Evolutionary conservation across 208 protist species (phyloP).

Genomic region (Trypanosoma grayi): DNA sequence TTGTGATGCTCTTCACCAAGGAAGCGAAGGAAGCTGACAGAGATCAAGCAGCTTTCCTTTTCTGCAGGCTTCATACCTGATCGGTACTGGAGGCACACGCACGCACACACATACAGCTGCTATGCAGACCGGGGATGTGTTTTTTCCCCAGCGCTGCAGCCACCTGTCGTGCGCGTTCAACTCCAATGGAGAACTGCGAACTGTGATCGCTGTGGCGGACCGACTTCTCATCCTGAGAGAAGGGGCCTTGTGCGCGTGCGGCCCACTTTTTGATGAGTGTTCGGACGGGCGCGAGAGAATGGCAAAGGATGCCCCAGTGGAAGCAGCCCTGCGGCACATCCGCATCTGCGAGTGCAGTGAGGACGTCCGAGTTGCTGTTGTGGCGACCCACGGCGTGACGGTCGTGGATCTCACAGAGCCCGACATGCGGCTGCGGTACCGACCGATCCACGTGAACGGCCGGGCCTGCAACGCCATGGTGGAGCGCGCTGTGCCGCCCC

Average conservation of each 20-base stretch:
- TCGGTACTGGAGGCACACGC: no score
- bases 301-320: background rate
- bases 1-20: no score
- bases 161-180: slow-evolving; percentile 56
- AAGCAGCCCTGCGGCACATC: slow-evolving; percentile 2
- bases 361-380: slow-evolving; percentile 21
- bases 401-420: slow-evolving; percentile 14
- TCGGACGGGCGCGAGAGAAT: background rate
- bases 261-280: slow-evolving; percentile 22
- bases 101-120: background rate
- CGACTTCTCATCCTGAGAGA: slow-evolving; percentile 58
- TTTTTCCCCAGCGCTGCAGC: slow-evolving; percentile 65
- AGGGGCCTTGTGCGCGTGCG: slow-evolving; percentile 44
- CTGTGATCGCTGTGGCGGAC: slow-evolving; percentile 55
- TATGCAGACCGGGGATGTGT: slow-evolving; percentile 25
- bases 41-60: no score
- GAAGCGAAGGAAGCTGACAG: no score
- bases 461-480: background rate
- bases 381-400: slow-evolving; percentile 6
- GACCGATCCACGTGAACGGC: background rate
- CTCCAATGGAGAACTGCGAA: slow-evolving; percentile 48
- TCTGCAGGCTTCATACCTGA: no score
- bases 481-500: background rate
- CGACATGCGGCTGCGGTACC: slow-evolving; percentile 12
- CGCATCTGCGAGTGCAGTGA: slow-evolving; percentile 18